phyloP scores from a whole-genome alignment of 208 protist species.

The Acanthamoeba healyi region DNA sequence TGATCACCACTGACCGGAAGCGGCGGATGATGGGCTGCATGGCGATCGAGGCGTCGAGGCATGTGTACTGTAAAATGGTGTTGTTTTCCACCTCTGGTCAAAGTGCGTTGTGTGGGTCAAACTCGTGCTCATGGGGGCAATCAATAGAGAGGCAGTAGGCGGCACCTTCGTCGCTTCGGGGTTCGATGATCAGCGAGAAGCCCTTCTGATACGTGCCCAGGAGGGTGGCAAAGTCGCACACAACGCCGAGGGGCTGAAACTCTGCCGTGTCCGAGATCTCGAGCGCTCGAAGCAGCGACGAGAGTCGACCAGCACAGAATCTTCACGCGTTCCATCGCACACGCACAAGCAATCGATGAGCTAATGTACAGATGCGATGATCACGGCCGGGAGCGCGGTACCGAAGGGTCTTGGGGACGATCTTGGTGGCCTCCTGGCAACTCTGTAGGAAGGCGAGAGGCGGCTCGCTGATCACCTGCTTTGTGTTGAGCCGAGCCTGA shows the following conservation, averaged over 20 bases:
- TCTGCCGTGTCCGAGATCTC: slow-evolving; percentile 96
- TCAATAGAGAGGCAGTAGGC: not conserved
- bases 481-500: slow-evolving; percentile 80
- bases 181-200: slow-evolving; percentile 96
- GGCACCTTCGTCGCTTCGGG: slow-evolving; percentile 78
- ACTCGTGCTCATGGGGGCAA: not conserved
- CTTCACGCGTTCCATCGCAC: not conserved
- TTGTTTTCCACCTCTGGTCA: slow-evolving; percentile 9
- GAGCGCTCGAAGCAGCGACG: slow-evolving; percentile 96
- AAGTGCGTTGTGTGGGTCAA: not conserved
- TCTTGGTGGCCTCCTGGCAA: slow-evolving; percentile 74
- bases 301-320: slow-evolving; percentile 94
- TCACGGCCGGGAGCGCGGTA: not conserved
- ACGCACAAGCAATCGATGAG: not conserved
- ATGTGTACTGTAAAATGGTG: slow-evolving; percentile 77
- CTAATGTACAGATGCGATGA: not conserved
- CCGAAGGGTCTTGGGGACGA: slow-evolving; percentile 73
- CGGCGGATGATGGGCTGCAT: slow-evolving; percentile 96
- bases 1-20: slow-evolving; percentile 95
- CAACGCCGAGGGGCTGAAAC: slow-evolving; percentile 94
- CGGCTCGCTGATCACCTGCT: slow-evolving; percentile 74
- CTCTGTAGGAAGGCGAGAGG: slow-evolving; percentile 79
- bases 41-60: slow-evolving; percentile 97
- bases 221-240: slow-evolving; percentile 97
- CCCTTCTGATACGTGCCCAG: slow-evolving; percentile 95